These are phyloP conservation scores for Yamadazyma tumulicola DNA, from an alignment of 805 yeast genomes.

Conservation along the genomic window DNA sequence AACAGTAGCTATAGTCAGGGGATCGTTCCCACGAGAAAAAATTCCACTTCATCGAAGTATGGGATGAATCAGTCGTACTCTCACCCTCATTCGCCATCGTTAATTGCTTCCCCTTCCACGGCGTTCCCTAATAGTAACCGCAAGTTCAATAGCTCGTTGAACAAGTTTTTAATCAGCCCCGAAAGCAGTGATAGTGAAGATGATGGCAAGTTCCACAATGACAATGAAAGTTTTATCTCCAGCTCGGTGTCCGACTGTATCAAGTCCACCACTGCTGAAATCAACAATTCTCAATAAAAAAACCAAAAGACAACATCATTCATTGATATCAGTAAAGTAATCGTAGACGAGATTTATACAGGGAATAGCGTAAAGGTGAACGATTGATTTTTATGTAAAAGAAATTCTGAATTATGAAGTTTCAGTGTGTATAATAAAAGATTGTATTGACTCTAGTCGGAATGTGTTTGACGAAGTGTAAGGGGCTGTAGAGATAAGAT, in stretches of 20 bases:
- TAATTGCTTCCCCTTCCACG: not conserved
- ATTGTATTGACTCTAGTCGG: no score
- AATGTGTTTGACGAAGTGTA: no score
- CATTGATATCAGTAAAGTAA: no score
- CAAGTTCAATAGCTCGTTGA: constrained; percentile 11
- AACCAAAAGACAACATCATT: no score
- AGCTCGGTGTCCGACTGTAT: constrained; percentile 39
- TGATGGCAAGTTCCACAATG: constrained; percentile 12
- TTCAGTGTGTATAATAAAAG: constrained; percentile 1
- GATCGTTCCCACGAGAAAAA: constrained; percentile 24
- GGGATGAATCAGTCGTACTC: not conserved
- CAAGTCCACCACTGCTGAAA: constrained; percentile 36
- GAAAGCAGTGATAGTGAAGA: constrained; percentile 26
- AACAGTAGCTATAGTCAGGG: constrained; percentile 37
- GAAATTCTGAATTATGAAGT: not conserved
- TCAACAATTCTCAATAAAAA: constrained; percentile 15
- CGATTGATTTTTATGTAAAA: no score
- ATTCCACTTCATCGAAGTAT: constrained; percentile 4
- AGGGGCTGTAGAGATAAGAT: no score
- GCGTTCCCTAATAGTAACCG: constrained; percentile 10
- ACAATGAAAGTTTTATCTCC: constrained; percentile 35
- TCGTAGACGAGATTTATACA: no score
- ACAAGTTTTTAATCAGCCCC: constrained; percentile 23
- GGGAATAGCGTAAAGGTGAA: no score
- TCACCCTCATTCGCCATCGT: no score